Percentiles rank a stretch among this genome's conserved stretches.
Evolutionary conservation across 176 grass and related monocot genomes (phyloP).

Genomic region (Bolboschoenus planiculmis): DNA sequence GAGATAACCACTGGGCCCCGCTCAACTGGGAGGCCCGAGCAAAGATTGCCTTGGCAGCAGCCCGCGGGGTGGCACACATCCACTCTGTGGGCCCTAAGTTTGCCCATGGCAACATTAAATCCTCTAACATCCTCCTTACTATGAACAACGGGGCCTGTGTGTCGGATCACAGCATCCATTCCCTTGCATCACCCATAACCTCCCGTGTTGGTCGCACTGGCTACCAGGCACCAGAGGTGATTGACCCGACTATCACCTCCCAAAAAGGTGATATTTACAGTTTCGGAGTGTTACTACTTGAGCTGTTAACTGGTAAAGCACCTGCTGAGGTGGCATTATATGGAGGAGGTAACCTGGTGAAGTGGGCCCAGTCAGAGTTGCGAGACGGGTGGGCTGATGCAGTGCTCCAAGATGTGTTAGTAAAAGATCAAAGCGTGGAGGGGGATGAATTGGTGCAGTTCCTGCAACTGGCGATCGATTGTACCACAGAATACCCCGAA

Average conservation of each 20-base stretch:
- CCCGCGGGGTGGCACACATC: slow-evolving; percentile 56
- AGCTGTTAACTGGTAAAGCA: slow-evolving; percentile 80
- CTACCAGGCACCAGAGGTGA: slow-evolving; percentile 67
- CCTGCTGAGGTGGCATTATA: slow-evolving; percentile 45
- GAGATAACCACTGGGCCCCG: slow-evolving; percentile 30
- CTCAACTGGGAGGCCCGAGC: slow-evolving; percentile 53
- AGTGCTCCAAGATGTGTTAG: slow-evolving; percentile 53
- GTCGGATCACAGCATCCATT: slow-evolving; percentile 54
- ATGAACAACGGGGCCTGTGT: slow-evolving; percentile 41
- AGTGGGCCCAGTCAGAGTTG: slow-evolving; percentile 67
- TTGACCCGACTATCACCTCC: slow-evolving; percentile 45
- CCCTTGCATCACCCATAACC: slow-evolving; percentile 44
- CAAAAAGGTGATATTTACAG: slow-evolving; percentile 86
- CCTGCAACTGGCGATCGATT: slow-evolving; percentile 68
- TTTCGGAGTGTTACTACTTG: slow-evolving; percentile 72
- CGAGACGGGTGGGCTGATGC: slow-evolving; percentile 46
- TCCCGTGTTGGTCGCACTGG: slow-evolving; percentile 32
- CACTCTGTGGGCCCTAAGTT: slow-evolving; percentile 50
- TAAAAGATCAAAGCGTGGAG: slow-evolving; percentile 31
- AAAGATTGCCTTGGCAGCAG: slow-evolving; percentile 53
- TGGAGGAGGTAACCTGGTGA: slow-evolving; percentile 56
- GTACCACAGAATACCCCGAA: slow-evolving; percentile 45
- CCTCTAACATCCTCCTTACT: slow-evolving; percentile 66
- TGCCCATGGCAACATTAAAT: slow-evolving; percentile 80
- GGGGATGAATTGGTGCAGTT: slow-evolving; percentile 53